Conservation (phyloP, 164 flowering plant species). For the Macadamia integrifolia region DNA sequence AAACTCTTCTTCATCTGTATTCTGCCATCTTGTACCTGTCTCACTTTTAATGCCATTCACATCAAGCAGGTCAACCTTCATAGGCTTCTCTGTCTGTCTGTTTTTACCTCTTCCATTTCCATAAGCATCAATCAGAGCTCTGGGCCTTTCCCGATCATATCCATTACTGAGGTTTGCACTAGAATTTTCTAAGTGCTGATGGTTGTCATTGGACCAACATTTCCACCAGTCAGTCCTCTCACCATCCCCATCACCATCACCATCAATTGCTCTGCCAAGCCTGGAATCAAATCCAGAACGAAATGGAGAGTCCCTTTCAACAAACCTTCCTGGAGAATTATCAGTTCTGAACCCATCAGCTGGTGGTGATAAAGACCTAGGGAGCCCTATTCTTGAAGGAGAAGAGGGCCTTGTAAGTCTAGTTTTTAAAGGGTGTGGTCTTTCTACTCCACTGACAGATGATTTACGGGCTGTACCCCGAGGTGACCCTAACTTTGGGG, state of each 20-base stretch:
- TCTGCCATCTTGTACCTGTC: conserved; percentile 60
- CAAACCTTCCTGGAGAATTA: conserved; percentile 40
- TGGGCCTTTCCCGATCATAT: conserved; percentile 43
- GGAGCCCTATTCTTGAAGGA: conserved; percentile 32
- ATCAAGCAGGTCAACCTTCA: conserved; percentile 27
- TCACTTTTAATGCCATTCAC: conserved; percentile 32
- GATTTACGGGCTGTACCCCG: conserved; percentile 28
- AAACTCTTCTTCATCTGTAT: conserved; percentile 93
- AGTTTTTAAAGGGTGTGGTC: conserved; percentile 27
- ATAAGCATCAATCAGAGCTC: conserved; percentile 88
- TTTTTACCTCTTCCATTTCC: conserved; percentile 54
- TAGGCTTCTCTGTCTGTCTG: conserved; percentile 30
- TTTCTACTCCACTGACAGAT: conserved; percentile 29
- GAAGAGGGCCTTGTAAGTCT: conserved; percentile 31
- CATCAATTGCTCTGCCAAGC: conserved; percentile 18
- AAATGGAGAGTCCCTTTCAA: conserved; percentile 45
- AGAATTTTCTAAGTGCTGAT: conserved; percentile 27
- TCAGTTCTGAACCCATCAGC: conserved; percentile 33
- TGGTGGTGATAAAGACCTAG: conserved; percentile 30
- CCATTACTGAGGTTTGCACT: conserved; percentile 36
- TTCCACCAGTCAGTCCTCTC: conserved; percentile 45
- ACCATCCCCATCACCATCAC: conserved; percentile 20
- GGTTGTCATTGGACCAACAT: conserved; percentile 28
- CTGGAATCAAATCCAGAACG: conserved; percentile 38
- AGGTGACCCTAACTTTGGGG: conserved; percentile 29